A percentile compares a stretch with the other conserved stretches of the same genome.
Conservation (phyloP, 164 flowering plant species). For the Chimonanthus praecox region DNA sequence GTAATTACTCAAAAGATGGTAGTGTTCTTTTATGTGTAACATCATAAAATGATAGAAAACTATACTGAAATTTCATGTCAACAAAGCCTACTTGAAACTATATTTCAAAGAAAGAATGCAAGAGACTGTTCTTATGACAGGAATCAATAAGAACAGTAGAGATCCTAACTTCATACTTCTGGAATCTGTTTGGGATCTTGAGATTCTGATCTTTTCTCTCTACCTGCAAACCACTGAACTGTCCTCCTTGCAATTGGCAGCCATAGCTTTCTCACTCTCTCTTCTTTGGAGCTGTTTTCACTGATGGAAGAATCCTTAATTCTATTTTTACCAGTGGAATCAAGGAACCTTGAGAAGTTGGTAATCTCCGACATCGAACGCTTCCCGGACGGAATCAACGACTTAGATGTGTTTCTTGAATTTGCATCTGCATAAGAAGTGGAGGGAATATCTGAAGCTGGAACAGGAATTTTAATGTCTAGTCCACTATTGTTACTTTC, state of each 20-base stretch:
- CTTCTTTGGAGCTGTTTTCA: conserved; percentile 17
- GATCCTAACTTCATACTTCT: neutral
- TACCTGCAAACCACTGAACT: conserved; percentile 31
- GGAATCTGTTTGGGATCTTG: neutral
- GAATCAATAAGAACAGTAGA: neutral
- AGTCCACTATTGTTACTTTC: conserved; percentile 18
- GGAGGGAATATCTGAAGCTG: conserved; percentile 12
- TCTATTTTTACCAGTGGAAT: conserved; percentile 10
- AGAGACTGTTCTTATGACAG: neutral
- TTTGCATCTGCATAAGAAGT: conserved; percentile 15
- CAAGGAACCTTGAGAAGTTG: conserved; percentile 40
- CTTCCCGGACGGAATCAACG: conserved; percentile 24
- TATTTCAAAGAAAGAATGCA: neutral
- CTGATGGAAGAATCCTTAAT: conserved; percentile 8
- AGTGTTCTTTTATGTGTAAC: neutral
- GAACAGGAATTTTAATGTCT: no score
- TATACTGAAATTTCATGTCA: neutral
- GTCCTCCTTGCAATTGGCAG: conserved; percentile 33
- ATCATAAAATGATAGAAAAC: neutral
- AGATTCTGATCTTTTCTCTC: conserved; percentile 17
- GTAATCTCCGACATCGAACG: conserved; percentile 74
- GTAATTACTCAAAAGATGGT: no score
- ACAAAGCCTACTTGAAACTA: neutral
- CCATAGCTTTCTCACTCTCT: conserved; percentile 34
- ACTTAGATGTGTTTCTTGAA: conserved; percentile 12